A percentile compares a stretch with the other conserved stretches of the same genome.
These are phyloP conservation scores for Cucurbita ficifolia DNA, from an alignment of 306 rosid species.

Conservation along the genomic window DNA sequence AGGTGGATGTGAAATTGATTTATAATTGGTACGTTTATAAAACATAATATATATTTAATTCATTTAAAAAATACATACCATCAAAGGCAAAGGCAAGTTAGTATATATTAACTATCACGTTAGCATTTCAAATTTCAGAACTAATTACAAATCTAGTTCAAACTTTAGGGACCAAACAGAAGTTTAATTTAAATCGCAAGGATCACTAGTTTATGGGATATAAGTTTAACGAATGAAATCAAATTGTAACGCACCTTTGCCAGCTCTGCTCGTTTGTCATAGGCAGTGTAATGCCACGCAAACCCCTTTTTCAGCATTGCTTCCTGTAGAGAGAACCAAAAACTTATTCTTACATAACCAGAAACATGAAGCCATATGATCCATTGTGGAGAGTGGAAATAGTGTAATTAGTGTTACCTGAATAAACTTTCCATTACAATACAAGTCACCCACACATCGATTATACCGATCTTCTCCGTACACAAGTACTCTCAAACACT, in stretches of 20 bases:
- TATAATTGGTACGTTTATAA: too few species aligned
- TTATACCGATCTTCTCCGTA: conserved; percentile 78
- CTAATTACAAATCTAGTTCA: too few species aligned
- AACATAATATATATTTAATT: too few species aligned
- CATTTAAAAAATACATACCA: too few species aligned
- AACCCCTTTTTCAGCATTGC: conserved; percentile 72
- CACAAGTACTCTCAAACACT: conserved; percentile 57
- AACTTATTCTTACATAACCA: background rate
- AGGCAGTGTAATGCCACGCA: conserved; percentile 85
- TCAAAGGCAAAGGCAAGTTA: too few species aligned
- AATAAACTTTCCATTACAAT: conserved; percentile 49
- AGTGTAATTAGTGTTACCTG: conserved; percentile 37
- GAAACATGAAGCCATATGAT: background rate
- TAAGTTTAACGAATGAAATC: background rate
- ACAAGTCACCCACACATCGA: conserved; percentile 61
- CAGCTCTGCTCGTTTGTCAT: conserved; percentile 58
- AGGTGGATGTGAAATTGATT: too few species aligned
- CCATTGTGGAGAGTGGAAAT: background rate
- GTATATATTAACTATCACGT: too few species aligned
- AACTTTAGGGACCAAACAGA: too few species aligned
- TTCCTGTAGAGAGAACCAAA: conserved; percentile 30
- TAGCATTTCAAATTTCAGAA: too few species aligned
- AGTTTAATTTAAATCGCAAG: background rate
- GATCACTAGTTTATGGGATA: too few species aligned
- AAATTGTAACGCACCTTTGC: conserved; percentile 29